Conservation (phyloP, 768 basidiomycete genomes). For the Suillus alpinus region DNA sequence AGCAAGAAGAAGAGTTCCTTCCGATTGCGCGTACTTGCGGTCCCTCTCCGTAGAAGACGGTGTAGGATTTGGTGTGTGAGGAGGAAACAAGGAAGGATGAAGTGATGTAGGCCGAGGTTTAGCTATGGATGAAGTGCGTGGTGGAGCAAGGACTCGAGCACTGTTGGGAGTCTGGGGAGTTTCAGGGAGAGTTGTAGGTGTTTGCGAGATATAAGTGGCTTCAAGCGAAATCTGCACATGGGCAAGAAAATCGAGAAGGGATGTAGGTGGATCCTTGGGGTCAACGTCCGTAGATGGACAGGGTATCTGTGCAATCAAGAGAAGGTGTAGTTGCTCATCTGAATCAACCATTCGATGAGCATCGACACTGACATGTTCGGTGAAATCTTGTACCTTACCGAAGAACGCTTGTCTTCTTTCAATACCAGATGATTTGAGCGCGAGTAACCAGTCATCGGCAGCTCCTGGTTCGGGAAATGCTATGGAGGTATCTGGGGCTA, state of each 20-base stretch:
- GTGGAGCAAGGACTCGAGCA: conserved; percentile 41
- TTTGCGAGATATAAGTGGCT: conserved; percentile 71
- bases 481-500: conserved; percentile 62
- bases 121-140: conserved; percentile 51
- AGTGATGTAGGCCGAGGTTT: conserved; percentile 33
- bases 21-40: conserved; percentile 70
- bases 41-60: conserved; percentile 73
- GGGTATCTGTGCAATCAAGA: conserved; percentile 39
- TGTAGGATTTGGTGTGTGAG: conserved; percentile 80
- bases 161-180: conserved; percentile 28
- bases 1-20: conserved; percentile 71
- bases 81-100: conserved; percentile 74
- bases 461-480: conserved; percentile 50
- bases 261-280: conserved; percentile 29
- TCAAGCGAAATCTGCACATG: conserved; percentile 79
- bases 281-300: conserved; percentile 30
- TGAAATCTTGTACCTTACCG: conserved; percentile 44
- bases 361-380: conserved; percentile 12
- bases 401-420: conserved; percentile 74
- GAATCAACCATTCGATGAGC: conserved; percentile 15
- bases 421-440: conserved; percentile 37
- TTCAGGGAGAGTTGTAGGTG: conserved; percentile 34
- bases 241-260: conserved; percentile 57
- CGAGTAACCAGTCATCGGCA: conserved; percentile 56
- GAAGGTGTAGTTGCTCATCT: conserved; percentile 57